Base-by-base conservation (phyloP, 306 rosid species). In the Leucaena leucocephala region DNA sequence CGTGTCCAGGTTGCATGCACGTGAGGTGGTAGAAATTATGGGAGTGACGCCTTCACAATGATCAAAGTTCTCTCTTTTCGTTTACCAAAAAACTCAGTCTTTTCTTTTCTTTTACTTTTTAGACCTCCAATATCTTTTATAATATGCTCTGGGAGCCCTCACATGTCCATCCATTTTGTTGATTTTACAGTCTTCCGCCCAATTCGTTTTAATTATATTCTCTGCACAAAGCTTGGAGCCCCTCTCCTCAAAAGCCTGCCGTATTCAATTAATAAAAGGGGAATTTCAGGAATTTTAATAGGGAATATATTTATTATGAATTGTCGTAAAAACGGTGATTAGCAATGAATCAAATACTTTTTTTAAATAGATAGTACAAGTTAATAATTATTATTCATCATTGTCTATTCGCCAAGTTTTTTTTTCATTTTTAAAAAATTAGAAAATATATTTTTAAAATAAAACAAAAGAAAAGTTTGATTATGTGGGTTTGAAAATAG, bases 41-140 rank as follows among this genome's bases (percentile, higher is more conserved):
- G 64, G 87, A 80, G 84, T 84, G 86, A 88, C 87, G 88, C 89
- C 89, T 83, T 86, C 79, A 76, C 74, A 85, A 85, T 91, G 92
- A 93, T 87, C 89, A 88, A 91, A 93, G 92, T 83, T 73, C 9
- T 44, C 78, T 87, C 89, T 87, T 89, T 86, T 86, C 81, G 85
- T 90, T 86, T 84, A 86, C 92, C 50, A 2, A 52, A 54, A 67
- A 67, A 65, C 17, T 40, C 46, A 19, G 12, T 44, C 40, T 67
- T 45, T 78, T 86, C 88, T 87, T 89, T 88, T 86, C 82, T 86
- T 92, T 86, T 85, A 87, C 92, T 93, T 93, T 93, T 84, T 87
- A 83, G 89, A 81, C 87, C 84, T 90, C 98, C 98, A 82, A 93
- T 81, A 89, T 88, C 97, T 85, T 89, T 93, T 83, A 54, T 76